Evolutionary conservation across 176 grass and related monocot species (phyloP), one percentile per base, ranked within the genome.

Genomic region (Oryza rufipogon): DNA sequence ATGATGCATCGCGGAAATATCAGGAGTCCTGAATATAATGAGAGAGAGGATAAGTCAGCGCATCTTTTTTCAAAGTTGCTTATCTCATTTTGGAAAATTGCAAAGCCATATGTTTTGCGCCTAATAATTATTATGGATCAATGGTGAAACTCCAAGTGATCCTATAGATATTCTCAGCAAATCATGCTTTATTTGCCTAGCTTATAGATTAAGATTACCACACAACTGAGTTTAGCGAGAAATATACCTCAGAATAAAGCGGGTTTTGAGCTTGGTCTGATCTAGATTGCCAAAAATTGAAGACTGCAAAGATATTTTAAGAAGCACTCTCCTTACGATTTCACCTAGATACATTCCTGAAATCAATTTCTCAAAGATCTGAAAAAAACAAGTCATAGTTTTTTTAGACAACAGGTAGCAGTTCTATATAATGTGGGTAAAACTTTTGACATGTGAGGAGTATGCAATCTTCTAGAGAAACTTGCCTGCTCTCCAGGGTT

Each of bases 321-420:
- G 82, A 17, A 98, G 77, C 45, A 95, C 91, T 54, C 93, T 80
- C 75, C 96, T 89, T 6, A 98, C 93, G 16, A 95, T 84, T 64
- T 98, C 96, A 8, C 96, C 96, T 0, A 98, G 84, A 69, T 98
- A 98, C 89, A 95, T 82, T 16, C 96, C 93, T 0, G 96, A 91
- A 71, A 98, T 83, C 74, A 94, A 39, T 79, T 98, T 98, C 87
- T 98, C 93, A 14, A 90, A 95, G 68, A 94, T 90, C 92, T 94
- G 85, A 77, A 14, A 38, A 38, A 66, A 73, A 19, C 2, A 80
- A 54, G 46, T 7, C 9, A 69, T 8, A 15, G 60, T 60, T 63
- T 4, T 63, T 22, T 63, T 23, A 63, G 58, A 63, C 8, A 63
- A 63, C 3, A 3, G n/a, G 20, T 61, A 22, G 3, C 9, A 61